Conservation (phyloP, 1,284 basidiomycete genomes). For the Cutaneotrichosporon sp. region DNA sequence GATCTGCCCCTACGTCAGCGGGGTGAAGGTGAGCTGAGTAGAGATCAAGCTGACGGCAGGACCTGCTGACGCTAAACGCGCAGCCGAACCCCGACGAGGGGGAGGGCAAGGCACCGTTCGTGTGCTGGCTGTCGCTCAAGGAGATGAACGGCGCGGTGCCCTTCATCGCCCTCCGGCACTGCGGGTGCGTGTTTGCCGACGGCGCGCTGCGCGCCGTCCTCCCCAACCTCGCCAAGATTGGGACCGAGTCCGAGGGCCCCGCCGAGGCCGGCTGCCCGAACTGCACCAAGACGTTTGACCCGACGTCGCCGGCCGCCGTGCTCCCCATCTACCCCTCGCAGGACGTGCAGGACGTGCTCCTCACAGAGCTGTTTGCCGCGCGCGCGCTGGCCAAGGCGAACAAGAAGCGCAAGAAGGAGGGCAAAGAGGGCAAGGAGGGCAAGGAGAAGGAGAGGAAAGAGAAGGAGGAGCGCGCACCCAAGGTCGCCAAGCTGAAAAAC, state of each 20-base stretch:
- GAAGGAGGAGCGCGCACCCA: conserved; percentile 21
- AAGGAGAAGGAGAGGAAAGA: conserved; percentile 11
- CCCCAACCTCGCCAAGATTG: conserved; percentile 32
- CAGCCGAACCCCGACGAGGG: conserved; percentile 65
- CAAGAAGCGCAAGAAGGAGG: conserved; percentile 40
- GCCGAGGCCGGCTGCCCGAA: conserved; percentile 43
- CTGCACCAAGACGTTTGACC: conserved; percentile 47
- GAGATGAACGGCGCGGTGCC: conserved; percentile 90
- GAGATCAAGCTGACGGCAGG: conserved; percentile 58
- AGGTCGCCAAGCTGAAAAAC: conserved; percentile 14
- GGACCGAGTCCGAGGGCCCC: conserved; percentile 19
- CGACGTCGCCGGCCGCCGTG: conserved; percentile 28
- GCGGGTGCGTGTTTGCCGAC: conserved; percentile 68
- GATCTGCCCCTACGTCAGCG: conserved; percentile 83
- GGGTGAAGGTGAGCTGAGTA: conserved; percentile 76
- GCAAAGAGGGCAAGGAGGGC: conserved; percentile 11
- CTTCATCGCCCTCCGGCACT: conserved; percentile 80
- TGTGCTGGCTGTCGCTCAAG: conserved; percentile 84
- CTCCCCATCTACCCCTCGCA: conserved; percentile 48
- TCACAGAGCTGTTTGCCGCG: conserved; percentile 38
- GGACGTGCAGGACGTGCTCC: conserved; percentile 44
- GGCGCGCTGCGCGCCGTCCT: conserved; percentile 43
- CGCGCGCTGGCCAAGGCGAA: conserved; percentile 42
- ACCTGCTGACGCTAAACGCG: conserved; percentile 77
- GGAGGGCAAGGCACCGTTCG: conserved; percentile 62